A percentile compares a stretch with the other conserved stretches of the same genome.
Evolutionary conservation across 2,329 filamentous ascomycete species (phyloP).

Genomic region (Penicillium fuscoglaucum): DNA sequence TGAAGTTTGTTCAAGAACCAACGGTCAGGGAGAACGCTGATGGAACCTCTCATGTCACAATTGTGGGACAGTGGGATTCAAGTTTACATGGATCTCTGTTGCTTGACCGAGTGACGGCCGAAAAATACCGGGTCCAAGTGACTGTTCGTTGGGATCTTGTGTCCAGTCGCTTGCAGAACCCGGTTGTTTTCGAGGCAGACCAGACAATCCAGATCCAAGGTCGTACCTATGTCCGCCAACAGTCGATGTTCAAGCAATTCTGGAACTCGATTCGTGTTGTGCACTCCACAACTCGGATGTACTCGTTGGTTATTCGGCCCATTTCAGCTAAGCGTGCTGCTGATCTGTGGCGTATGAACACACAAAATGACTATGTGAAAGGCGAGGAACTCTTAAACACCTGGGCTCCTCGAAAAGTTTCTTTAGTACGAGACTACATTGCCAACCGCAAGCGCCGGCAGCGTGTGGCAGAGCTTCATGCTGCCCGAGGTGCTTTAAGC

Average conservation of each 20-base stretch:
- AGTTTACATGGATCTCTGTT: conserved; percentile 88
- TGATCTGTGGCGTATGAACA: conserved; percentile 95
- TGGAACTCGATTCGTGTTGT: conserved; percentile 85
- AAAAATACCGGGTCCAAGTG: conserved; percentile 88
- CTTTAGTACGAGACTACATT: conserved; percentile 86
- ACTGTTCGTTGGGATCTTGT: conserved; percentile 81
- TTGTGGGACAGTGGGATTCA: conserved; percentile 96
- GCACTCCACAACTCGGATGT: conserved; percentile 81
- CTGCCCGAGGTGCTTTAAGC: conserved; percentile 50
- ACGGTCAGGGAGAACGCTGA: conserved; percentile 82
- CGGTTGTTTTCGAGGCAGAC: conserved; percentile 82
- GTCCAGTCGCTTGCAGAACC: conserved; percentile 79
- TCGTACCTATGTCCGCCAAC: conserved; percentile 78
- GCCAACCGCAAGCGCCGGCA: conserved; percentile 69
- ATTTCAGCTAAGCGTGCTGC: conserved; percentile 87
- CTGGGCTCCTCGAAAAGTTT: conserved; percentile 89
- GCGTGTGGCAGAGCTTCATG: conserved; percentile 77
- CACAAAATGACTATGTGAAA: conserved; percentile 91
- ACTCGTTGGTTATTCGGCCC: conserved; percentile 81
- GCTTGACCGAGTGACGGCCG: conserved; percentile 88
- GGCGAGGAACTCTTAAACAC: conserved; percentile 82
- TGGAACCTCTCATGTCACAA: conserved; percentile 80
- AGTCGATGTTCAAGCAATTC: conserved; percentile 81
- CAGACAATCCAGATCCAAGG: conserved; percentile 81
- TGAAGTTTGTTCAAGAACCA: conserved; percentile 77